Conservation (phyloP, 164 flowering plant species). For the Buxus sempervirens region DNA sequence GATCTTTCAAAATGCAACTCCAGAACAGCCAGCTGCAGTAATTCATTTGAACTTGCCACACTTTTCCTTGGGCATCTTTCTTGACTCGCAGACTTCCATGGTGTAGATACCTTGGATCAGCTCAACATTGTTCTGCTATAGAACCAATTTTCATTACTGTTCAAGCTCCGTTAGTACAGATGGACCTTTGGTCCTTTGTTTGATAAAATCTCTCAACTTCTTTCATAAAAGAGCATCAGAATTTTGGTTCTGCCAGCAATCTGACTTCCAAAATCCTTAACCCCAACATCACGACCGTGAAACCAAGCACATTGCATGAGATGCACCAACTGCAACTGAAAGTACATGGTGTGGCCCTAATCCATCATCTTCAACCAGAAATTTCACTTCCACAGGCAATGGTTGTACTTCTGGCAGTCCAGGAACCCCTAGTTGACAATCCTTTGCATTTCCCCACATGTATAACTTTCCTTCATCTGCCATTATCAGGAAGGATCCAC, state of each 20-base stretch:
- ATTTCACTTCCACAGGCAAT: slow-evolving; percentile 67
- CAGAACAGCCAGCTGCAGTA: neutral
- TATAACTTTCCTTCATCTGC: slow-evolving; percentile 74
- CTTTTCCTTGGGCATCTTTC: neutral
- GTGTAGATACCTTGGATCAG: neutral
- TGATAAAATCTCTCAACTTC: too few relatives aligned
- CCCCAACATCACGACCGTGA: slow-evolving; percentile 26
- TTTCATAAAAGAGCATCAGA: neutral
- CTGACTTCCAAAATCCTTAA: neutral
- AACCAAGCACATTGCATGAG: slow-evolving; percentile 84
- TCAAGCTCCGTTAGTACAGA: neutral
- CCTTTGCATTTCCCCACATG: slow-evolving; percentile 93
- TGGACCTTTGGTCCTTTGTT: neutral
- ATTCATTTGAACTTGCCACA: neutral
- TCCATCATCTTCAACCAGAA: slow-evolving; percentile 67
- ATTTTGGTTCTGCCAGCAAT: neutral
- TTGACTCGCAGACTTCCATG: neutral
- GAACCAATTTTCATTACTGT: neutral
- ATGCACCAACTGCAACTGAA: slow-evolving; percentile 77
- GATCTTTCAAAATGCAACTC: neutral
- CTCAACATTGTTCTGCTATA: neutral
- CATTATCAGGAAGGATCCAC: slow-evolving; percentile 6
- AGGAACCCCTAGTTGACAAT: slow-evolving; percentile 82
- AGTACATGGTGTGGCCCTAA: slow-evolving; percentile 58
- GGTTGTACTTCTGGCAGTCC: slow-evolving; percentile 75